A percentile compares a stretch with the other conserved stretches of the same genome.
phyloP scores from a whole-genome alignment of 768 basidiomycete genomes.

The Omphalotus guepiniiformis region DNA sequence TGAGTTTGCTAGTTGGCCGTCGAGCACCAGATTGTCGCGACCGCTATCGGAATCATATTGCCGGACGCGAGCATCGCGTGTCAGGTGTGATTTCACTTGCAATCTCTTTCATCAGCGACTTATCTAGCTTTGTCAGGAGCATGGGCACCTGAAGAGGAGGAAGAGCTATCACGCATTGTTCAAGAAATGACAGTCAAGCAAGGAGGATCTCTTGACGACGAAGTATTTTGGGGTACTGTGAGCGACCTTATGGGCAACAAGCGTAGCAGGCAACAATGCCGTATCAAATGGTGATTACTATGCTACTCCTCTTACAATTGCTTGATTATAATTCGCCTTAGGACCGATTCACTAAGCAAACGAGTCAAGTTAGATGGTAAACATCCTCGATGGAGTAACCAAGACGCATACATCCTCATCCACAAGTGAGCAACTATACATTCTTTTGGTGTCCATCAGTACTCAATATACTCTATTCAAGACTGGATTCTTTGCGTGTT shows the following conservation, averaged over 20 bases:
- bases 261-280: constrained; percentile 78
- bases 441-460: constrained; percentile 6
- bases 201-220: constrained; percentile 71
- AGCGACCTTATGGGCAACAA: constrained; percentile 73
- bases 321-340: constrained; percentile 21
- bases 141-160: constrained; percentile 82
- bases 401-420: constrained; percentile 76
- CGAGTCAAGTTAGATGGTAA: constrained; percentile 68
- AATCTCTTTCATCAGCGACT: not conserved
- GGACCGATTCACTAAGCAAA: constrained; percentile 75
- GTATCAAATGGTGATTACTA: constrained; percentile 71
- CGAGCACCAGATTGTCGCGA: constrained; percentile 82
- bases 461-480: constrained; percentile 23
- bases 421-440: constrained; percentile 56
- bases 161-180: constrained; percentile 68
- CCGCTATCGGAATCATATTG: constrained; percentile 79
- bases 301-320: not conserved
- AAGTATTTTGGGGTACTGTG: constrained; percentile 81
- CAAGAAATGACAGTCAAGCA: constrained; percentile 67
- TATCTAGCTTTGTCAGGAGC: constrained; percentile 33
- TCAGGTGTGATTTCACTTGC: constrained; percentile 40
- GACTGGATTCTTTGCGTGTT: constrained; percentile 71
- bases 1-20: constrained; percentile 65
- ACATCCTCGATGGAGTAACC: constrained; percentile 67
- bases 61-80: constrained; percentile 58